Percentiles rank a stretch among this genome's conserved stretches.
These are phyloP conservation scores for Camellia lanceoleosa DNA, from an alignment of 148 eudicot species.

Conservation along the genomic window DNA sequence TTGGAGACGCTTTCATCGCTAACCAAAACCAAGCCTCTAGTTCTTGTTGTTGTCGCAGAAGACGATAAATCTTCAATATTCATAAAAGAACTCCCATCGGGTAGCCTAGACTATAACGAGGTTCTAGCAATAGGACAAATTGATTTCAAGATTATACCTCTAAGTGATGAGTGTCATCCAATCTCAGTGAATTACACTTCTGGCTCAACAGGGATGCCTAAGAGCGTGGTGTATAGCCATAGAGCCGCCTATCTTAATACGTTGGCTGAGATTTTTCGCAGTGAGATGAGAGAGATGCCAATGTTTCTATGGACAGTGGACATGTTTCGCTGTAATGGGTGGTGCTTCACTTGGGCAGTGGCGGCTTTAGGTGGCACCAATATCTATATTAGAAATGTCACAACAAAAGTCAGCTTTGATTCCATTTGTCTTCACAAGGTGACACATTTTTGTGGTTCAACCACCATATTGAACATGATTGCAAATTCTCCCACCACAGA, in stretches of 20 bases:
- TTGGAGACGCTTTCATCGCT: background rate
- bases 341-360: slow-evolving; percentile 61
- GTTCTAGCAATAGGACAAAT: slow-evolving; percentile 22
- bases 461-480: slow-evolving; percentile 50
- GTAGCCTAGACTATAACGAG: slow-evolving; percentile 16
- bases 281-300: slow-evolving; percentile 14
- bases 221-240: slow-evolving; percentile 39
- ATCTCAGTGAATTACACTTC: slow-evolving; percentile 39
- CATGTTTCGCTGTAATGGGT: slow-evolving; percentile 49
- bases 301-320: slow-evolving; percentile 39
- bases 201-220: slow-evolving; percentile 41
- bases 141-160: slow-evolving; percentile 21
- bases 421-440: slow-evolving; percentile 39
- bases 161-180: slow-evolving; percentile 26
- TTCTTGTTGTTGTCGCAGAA: slow-evolving; percentile 22
- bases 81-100: background rate
- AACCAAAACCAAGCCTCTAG: slow-evolving; percentile 8
- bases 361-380: slow-evolving; percentile 68
- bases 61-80: background rate
- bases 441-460: slow-evolving; percentile 60
- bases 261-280: slow-evolving; percentile 21
- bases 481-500: slow-evolving; percentile 20
- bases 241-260: slow-evolving; percentile 34
- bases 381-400: slow-evolving; percentile 46
- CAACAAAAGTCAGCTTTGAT: slow-evolving; percentile 36